A percentile compares a stretch with the other conserved stretches of the same genome.
phyloP scores from a whole-genome alignment of 1,139 yeast genomes.

The Geotrichum carabidarum region DNA sequence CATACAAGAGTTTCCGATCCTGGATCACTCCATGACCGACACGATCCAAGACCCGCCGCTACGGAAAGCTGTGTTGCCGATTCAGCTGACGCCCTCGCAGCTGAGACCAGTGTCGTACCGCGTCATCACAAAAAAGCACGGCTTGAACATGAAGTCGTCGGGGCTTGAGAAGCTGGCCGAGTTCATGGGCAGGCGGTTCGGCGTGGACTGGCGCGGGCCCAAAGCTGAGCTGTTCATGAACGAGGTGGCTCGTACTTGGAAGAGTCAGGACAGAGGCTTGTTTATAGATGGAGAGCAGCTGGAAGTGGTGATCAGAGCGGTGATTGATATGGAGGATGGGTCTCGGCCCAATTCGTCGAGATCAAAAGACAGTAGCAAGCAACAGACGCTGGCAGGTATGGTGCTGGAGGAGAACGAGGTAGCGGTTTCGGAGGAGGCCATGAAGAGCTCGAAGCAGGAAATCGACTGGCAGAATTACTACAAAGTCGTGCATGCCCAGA shows the following conservation, averaged over 20 bases:
- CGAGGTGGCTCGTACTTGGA: slow-evolving; percentile 78
- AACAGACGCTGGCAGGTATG: neutral
- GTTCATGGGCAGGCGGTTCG: slow-evolving; percentile 67
- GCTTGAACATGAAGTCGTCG: slow-evolving; percentile 79
- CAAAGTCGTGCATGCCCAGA: slow-evolving; percentile 56
- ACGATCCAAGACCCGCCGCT: slow-evolving; percentile 4
- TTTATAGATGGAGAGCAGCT: slow-evolving; percentile 76
- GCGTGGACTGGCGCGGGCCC: slow-evolving; percentile 78
- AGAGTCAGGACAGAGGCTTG: slow-evolving; percentile 77
- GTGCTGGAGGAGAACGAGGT: neutral
- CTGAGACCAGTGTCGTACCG: slow-evolving; percentile 89
- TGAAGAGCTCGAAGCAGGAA: neutral
- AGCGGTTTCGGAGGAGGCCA: neutral
- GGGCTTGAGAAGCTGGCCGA: slow-evolving; percentile 72
- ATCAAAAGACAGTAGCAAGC: neutral
- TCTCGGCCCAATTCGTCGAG: neutral
- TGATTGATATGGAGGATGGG: slow-evolving; percentile 25
- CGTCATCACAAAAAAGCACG: slow-evolving; percentile 83
- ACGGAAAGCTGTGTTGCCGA: slow-evolving; percentile 51
- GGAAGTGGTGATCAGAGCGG: slow-evolving; percentile 56
- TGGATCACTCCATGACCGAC: neutral
- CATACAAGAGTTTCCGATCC: neutral
- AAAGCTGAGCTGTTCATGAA: slow-evolving; percentile 67
- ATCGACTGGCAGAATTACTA: slow-evolving; percentile 69
- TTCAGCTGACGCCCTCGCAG: slow-evolving; percentile 70